Conservation (phyloP, 495 filamentous ascomycete species). For the Oleoguttula mirabilis region DNA sequence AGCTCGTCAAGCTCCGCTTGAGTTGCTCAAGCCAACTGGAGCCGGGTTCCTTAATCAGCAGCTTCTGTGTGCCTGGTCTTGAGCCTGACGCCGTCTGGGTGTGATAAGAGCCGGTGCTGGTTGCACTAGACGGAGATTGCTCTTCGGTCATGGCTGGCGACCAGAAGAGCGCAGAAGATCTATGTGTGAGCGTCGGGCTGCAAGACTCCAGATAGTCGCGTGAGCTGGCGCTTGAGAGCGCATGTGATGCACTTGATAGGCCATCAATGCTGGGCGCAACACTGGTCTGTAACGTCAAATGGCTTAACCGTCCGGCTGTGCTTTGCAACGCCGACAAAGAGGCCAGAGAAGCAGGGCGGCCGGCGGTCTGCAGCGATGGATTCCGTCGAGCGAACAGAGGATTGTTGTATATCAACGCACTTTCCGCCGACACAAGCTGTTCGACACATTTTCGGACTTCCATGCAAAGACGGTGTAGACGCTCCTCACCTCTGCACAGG, state of each 20-base stretch:
- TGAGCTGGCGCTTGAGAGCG: slow-evolving; percentile 34
- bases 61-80: slow-evolving; percentile 35
- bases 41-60: background rate
- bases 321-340: slow-evolving; percentile 57
- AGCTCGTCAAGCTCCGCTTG: slow-evolving; percentile 58
- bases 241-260: slow-evolving; percentile 8
- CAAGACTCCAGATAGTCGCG: slow-evolving; percentile 56
- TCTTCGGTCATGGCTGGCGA: slow-evolving; percentile 59
- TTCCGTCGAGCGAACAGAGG: slow-evolving; percentile 56
- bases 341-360: too few species aligned
- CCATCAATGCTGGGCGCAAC: slow-evolving; percentile 13
- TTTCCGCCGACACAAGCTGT: slow-evolving; percentile 75
- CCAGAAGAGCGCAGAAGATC: slow-evolving; percentile 77
- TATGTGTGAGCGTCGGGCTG: slow-evolving; percentile 60
- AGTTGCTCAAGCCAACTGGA: slow-evolving; percentile 2
- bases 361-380: too few species aligned
- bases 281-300: slow-evolving; percentile 1
- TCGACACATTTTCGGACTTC: slow-evolving; percentile 80
- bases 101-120: slow-evolving; percentile 34
- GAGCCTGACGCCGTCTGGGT: slow-evolving; percentile 29
- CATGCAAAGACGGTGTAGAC: slow-evolving; percentile 87
- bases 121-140: slow-evolving; percentile 29
- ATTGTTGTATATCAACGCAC: slow-evolving; percentile 85
- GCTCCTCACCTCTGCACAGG: slow-evolving; percentile 89
- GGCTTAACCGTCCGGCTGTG: slow-evolving; percentile 34